Evolutionary conservation across 352 stramenopile genomes (phyloP), one percentile per base, ranked within the genome.

Genomic region (Pythium myriotylum): DNA sequence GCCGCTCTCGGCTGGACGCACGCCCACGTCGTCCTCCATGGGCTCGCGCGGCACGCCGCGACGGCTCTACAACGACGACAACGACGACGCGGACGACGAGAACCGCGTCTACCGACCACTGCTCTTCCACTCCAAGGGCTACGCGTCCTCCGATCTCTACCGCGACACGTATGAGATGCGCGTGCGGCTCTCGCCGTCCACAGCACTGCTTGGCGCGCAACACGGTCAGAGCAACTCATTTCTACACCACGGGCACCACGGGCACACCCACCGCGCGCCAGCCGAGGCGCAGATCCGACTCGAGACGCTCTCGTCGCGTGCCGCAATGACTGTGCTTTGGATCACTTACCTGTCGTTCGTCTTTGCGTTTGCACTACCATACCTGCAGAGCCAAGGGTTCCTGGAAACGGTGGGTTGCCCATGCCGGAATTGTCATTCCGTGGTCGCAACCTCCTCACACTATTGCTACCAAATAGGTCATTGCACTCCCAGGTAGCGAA

Each of bases 91-190:
- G n/a, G 51, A 88, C 40, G 56, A 56, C 14, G 72, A 79, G 29
- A 58, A 74, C 58, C 73, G 69, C 37, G 82, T 94, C n/a, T 91
- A 94, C 27, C 81, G 83, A 1, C 85, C 85, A 19, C 62, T 94
- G 47, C 70, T 94, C 27, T 94, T 94, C 70, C 66, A 88, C 20
- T 90, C 85, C 22, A 86, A 73, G 23, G 86, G 81, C 9, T 95
- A 95, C 47, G 81, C 84, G 54, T 92, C 81, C 7, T 95, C 86
- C 2, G 82, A 91, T 59, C 74, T 95, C 29, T 91, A 83, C 62
- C 79, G 77, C 20, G 86, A 95, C 67, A 79, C 73, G 20, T 93
- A 84, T 47, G 84, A 93, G 68, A 91, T 93, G 80, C 84, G 80
- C 52, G 72, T 70, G 59, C 81, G 84, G 6, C 76, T 93, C 51